Conservation (phyloP, 1,284 basidiomycete genomes). For the Ustilago bromivora region DNA sequence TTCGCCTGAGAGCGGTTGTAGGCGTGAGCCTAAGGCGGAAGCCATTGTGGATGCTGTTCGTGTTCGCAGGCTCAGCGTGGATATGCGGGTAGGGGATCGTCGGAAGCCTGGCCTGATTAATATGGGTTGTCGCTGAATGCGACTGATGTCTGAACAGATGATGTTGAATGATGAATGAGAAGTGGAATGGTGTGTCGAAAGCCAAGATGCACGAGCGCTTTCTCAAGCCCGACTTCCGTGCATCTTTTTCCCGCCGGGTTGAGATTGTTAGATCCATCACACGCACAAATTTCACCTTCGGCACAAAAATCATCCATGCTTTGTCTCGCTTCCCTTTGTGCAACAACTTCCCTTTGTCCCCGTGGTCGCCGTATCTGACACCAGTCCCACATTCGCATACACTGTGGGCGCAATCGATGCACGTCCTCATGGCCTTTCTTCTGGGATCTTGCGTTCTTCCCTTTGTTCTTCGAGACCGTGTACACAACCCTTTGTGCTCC, state of each 20-base stretch:
- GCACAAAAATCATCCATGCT: not conserved
- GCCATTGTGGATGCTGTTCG: slow-evolving; percentile 15
- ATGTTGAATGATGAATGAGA: not conserved
- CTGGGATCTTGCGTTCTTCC: not conserved
- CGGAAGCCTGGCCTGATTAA: not conserved
- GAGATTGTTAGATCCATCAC: too few relatives aligned
- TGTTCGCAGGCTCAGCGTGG: not conserved
- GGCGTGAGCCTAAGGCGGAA: slow-evolving; percentile 7
- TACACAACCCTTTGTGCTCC: slow-evolving; percentile 3
- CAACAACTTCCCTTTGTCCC: slow-evolving; percentile 5
- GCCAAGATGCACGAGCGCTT: not conserved
- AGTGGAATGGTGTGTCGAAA: not conserved
- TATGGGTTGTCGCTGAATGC: not conserved
- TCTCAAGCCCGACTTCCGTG: not conserved
- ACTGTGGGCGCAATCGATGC: not conserved
- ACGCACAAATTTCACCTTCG: too few relatives aligned
- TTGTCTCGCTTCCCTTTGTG: not conserved
- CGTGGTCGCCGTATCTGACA: slow-evolving; percentile 5
- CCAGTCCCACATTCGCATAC: not conserved
- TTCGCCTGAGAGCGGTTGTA: slow-evolving; percentile 37
- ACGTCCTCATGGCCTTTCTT: not conserved
- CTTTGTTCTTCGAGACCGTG: not conserved
- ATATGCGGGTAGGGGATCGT: not conserved
- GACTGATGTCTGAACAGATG: not conserved
- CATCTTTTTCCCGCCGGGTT: not conserved